Conservation (phyloP, 2,329 filamentous ascomycete species). For the Clonostachys rhizophaga region DNA sequence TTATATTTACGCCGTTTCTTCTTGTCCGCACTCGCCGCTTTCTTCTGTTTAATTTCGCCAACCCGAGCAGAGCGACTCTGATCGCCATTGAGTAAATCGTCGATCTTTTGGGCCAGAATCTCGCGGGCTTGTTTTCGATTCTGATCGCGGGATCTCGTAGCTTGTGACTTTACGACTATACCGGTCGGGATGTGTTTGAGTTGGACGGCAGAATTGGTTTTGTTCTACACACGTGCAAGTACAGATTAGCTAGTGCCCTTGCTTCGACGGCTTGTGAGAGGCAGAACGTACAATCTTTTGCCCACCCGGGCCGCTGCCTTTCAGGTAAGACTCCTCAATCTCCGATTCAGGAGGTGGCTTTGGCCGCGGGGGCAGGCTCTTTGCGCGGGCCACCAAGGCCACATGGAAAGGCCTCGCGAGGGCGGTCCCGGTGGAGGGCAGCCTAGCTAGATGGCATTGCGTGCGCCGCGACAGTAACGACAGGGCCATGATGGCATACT, state of each 20-base stretch:
- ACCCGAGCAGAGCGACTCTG: conserved; percentile 63
- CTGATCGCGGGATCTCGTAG: conserved; percentile 78
- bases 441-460: too few species aligned
- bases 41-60: conserved; percentile 57
- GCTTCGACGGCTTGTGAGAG: not conserved
- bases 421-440: too few species aligned
- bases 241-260: conserved; percentile 1
- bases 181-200: conserved; percentile 86
- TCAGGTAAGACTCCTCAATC: conserved; percentile 80
- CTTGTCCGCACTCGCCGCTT: conserved; percentile 72
- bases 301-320: conserved; percentile 86
- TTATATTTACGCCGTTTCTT: conserved; percentile 80
- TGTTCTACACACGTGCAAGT: conserved; percentile 56
- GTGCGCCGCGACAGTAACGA: too few species aligned
- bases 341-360: conserved; percentile 70
- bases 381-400: conserved; percentile 17
- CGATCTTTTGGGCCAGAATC: conserved; percentile 69
- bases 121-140: conserved; percentile 83
- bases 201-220: conserved; percentile 93
- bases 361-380: conserved; percentile 69
- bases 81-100: conserved; percentile 68
- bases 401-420: not conserved
- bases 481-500: too few species aligned
- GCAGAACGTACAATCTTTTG: conserved; percentile 77
- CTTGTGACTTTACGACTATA: conserved; percentile 90